phyloP scores from a whole-genome alignment of 2,329 filamentous ascomycete species.

The Colletotrichum paranaense region DNA sequence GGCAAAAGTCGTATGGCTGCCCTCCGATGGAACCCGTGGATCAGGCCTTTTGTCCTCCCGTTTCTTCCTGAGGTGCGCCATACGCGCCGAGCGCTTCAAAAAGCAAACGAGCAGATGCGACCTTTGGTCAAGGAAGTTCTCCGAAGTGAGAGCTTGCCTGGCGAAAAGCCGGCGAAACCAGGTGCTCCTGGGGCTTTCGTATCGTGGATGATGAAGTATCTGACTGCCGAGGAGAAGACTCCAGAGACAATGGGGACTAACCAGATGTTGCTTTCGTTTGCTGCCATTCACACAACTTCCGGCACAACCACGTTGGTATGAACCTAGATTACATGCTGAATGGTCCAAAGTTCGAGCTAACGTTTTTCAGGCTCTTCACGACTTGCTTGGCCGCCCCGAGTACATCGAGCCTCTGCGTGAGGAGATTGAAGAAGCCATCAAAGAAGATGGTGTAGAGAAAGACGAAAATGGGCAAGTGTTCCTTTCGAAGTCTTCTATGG shows the following conservation, averaged over 20 bases:
- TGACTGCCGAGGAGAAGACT: background rate
- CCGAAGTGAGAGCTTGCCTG: background rate
- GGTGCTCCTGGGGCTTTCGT: slow-evolving; percentile 44
- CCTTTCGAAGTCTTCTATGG: slow-evolving; percentile 46
- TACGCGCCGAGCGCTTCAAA: slow-evolving; percentile 3
- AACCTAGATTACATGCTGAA: background rate
- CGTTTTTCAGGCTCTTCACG: slow-evolving; percentile 46
- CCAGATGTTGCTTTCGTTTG: slow-evolving; percentile 36
- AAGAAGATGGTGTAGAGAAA: slow-evolving; percentile 45
- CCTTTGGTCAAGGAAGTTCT: slow-evolving; percentile 20
- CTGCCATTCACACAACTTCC: slow-evolving; percentile 56
- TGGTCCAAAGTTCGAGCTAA: slow-evolving; percentile 12
- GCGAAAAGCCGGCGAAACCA: slow-evolving; percentile 42
- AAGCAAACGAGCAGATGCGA: slow-evolving; percentile 17
- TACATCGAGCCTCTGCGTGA: slow-evolving; percentile 53
- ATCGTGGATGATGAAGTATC: slow-evolving; percentile 56
- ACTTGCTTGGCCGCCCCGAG: slow-evolving; percentile 52
- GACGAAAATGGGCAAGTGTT: background rate
- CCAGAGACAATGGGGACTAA: slow-evolving; percentile 16
- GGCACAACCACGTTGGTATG: slow-evolving; percentile 38
- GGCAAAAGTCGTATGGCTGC: slow-evolving; percentile 9
- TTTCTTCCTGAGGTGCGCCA: slow-evolving; percentile 22
- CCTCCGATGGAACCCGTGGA: slow-evolving; percentile 14
- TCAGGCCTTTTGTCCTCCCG: slow-evolving; percentile 11
- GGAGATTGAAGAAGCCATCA: slow-evolving; percentile 51